Base-by-base conservation (phyloP, 192 early-diverging fungal genomes). In the Backusella psychrophila region DNA sequence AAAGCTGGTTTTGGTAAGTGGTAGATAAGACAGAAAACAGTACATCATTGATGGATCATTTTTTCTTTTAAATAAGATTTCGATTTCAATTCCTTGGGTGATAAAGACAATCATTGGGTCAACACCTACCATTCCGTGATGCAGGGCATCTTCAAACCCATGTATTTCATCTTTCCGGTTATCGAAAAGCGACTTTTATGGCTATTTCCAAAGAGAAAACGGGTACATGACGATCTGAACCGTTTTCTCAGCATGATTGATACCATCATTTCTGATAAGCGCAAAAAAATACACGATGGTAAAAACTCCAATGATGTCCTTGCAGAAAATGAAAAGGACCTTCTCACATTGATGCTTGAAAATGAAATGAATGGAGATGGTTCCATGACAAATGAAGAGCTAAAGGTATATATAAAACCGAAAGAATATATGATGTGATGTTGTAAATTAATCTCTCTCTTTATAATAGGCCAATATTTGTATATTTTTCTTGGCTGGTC, bases 1-100 rank as follows among this genome's bases (percentile, higher is more conserved):
- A 52, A 59, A 66, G 73, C 78, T 39, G 73, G 67, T 3, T 79
- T 79, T 74, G 78, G 78, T 29, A 74, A 70, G 17, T 46, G 53
- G 21, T 70, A 73, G 12, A 29, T 74, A 67, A 17, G 17, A 52
- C 2, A 52, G 4, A 52, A 4, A 52, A 35, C 17, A 15, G 12
- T 17, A n/a, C 5, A 52, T 52, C 19, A 52, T n/a, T 52, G 15
- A n/a, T 67, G 1, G 0, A 11, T 2, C 1, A 39, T 11, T 39
- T 39, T 39, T 39, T 39, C 2, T 39, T 39, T 11, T 39, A 8
- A 38, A 38, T 1, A 39, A 46, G 75, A 66, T 11, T 76, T 56
- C 26, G 46, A 76, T 12, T 76, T 76, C 9, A 76, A 69, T 46
- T 17, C 66, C 9, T 53, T 69, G 26, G 33, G 4, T 5, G 46